Evolutionary conservation across 2,329 filamentous ascomycete genomes (phyloP).

Genomic region (Talaromyces sp.): DNA sequence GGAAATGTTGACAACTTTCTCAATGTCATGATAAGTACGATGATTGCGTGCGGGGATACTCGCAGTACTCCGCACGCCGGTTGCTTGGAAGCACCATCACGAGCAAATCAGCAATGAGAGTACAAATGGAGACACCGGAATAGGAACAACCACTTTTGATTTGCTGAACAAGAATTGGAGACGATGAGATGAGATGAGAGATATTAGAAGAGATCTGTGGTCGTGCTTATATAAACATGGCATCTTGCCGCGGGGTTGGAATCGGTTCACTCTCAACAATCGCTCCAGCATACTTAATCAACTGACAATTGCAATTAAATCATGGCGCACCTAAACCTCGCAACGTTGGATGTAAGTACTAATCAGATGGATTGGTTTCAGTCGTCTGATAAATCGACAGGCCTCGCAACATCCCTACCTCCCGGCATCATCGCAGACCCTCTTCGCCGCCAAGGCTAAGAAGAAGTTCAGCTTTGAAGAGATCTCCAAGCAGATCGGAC

Average conservation of each 20-base stretch:
- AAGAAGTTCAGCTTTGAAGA: constrained; percentile 76
- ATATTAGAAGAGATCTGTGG: not conserved
- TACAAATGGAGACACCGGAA: not conserved
- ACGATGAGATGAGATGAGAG: not conserved
- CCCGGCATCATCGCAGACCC: constrained; percentile 66
- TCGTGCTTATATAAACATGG: constrained; percentile 19
- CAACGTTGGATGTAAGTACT: constrained; percentile 44
- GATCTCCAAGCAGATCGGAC: constrained; percentile 70
- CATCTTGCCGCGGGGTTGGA: not conserved
- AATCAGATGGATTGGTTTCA: not conserved
- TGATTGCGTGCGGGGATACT: not conserved
- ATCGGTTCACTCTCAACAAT: not conserved
- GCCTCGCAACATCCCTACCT: constrained; percentile 55
- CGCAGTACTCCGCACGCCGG: constrained; percentile 12
- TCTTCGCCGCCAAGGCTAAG: constrained; percentile 77
- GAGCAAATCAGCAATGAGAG: not conserved
- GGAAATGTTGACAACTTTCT: not conserved
- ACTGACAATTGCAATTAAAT: not conserved
- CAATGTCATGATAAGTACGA: not conserved
- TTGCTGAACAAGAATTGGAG: not conserved
- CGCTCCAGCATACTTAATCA: not conserved
- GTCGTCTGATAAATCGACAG: constrained; percentile 25
- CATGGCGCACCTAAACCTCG: constrained; percentile 39
- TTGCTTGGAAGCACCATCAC: not conserved
- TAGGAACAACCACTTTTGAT: constrained; percentile 4